Base-by-base conservation (phyloP, 768 basidiomycete genomes). In the Lentinula boryana region DNA sequence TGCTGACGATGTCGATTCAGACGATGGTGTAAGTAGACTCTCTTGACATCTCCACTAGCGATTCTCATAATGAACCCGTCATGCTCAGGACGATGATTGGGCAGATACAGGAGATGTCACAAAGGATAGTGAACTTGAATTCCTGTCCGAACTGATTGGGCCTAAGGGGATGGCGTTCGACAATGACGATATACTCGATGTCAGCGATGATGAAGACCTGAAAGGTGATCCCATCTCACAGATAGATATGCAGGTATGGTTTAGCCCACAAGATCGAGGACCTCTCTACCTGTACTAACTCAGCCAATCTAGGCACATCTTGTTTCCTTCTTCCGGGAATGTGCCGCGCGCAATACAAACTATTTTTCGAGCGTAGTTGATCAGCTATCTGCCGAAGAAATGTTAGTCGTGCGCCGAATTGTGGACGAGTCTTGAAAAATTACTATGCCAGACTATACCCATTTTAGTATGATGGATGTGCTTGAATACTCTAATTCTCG, bases 121-220 rank as follows among this genome's bases (percentile, higher is more conserved):
- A 66, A 89, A 85, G 67, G 77, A 85, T 54, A 89, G 91, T n/a
- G 89, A 93, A 66, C 85, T 91, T 64, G 84, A 86, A 23, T 92
- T 86, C 77, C 75, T 97, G 40, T 93, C 93, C 5, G 91, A 94
- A 52, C 80, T 93, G 78, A 80, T 94, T 53, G 87, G 89, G 10
- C 84, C 86, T 1, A 85, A 83, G 53, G 89, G 86, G 7, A 78
- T 84, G 67, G 82, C 86, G 27, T 84, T 88, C 66, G 91, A 91
- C 67, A 89, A 87, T 63, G 90, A 93, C 66, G 87, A 89, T 48
- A 78, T 87, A n/a, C 73, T 87, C 53, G 83, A 89, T 15, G 84
- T 84, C 48, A 84, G 80, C 46, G 89, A 87, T 64, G 95, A 98
- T 68, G 93, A 95, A 63, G 95, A 98, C 69, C 79, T 98, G 52